phyloP scores from a whole-genome alignment of 306 rosid genomes.

The Rosa multiflora region DNA sequence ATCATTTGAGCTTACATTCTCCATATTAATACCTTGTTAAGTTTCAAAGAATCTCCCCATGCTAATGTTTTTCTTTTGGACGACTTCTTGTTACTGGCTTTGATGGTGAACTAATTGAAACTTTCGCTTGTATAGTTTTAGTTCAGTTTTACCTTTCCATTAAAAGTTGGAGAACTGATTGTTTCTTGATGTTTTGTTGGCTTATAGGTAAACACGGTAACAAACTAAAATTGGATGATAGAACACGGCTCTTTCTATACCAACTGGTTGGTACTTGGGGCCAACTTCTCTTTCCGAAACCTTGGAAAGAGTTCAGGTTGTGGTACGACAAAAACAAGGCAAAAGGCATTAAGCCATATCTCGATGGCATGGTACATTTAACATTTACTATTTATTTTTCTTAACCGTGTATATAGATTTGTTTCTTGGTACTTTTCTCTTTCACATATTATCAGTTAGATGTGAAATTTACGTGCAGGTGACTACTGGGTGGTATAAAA shows the following conservation, averaged over 20 bases:
- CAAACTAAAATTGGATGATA: slow-evolving; percentile 60
- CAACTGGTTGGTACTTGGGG: slow-evolving; percentile 99
- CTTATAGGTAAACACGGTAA: slow-evolving; percentile 84
- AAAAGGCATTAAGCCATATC: slow-evolving; percentile 64
- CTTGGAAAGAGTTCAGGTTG: slow-evolving; percentile 98
- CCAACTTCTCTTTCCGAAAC: slow-evolving; percentile 93
- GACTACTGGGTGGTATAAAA: slow-evolving; percentile 91
- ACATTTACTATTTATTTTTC: slow-evolving; percentile 17
- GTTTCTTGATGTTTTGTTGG: slow-evolving; percentile 13
- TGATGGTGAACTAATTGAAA: not conserved
- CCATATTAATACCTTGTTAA: not conserved
- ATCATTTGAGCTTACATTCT: not conserved
- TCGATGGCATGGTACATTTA: slow-evolving; percentile 81
- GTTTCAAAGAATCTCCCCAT: not conserved
- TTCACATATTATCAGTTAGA: slow-evolving; percentile 22
- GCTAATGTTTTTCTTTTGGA: not conserved
- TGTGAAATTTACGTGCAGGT: slow-evolving; percentile 55
- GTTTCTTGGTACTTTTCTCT: not conserved
- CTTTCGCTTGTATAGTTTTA: not conserved
- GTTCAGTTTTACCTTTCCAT: not conserved
- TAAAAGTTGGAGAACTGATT: not conserved
- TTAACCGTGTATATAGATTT: not conserved
- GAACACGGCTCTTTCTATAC: slow-evolving; percentile 67
- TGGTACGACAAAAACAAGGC: slow-evolving; percentile 91
- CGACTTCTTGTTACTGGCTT: not conserved